These are phyloP conservation scores for Morella rubra DNA, from an alignment of 306 rosid genomes.

Conservation along the genomic window DNA sequence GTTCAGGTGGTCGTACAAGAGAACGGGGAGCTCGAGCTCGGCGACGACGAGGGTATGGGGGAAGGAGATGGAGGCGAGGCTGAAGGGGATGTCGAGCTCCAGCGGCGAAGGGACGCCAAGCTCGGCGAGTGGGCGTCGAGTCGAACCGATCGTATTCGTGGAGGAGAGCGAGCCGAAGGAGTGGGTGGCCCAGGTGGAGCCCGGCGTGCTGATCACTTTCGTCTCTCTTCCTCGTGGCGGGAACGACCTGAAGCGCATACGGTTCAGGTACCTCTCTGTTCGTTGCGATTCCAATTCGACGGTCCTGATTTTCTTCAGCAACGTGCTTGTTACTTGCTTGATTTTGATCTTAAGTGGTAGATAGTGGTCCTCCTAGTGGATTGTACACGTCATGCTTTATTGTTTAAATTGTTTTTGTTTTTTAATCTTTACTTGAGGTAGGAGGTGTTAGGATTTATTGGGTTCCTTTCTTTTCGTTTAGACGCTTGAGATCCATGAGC, in stretches of 20 bases:
- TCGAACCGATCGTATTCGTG: conserved; percentile 69
- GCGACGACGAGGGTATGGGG: conserved; percentile 78
- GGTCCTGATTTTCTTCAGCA: too few relatives aligned
- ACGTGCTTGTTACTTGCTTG: too few relatives aligned
- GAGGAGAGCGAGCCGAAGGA: conserved; percentile 78
- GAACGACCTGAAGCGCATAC: conserved; percentile 77
- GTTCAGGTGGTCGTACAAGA: conserved; percentile 69
- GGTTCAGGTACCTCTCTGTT: conserved; percentile 53
- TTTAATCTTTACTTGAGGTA: too few relatives aligned
- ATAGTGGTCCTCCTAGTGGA: not conserved
- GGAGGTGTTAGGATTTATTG: too few relatives aligned
- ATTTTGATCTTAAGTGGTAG: too few relatives aligned
- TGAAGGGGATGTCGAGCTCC: conserved; percentile 87
- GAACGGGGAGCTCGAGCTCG: conserved; percentile 79
- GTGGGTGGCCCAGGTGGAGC: conserved; percentile 91
- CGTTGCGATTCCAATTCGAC: too few relatives aligned
- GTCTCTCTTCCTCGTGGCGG: conserved; percentile 82
- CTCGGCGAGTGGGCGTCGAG: conserved; percentile 70
- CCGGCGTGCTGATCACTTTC: conserved; percentile 79
- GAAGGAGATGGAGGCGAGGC: conserved; percentile 89
- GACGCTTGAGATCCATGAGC: too few relatives aligned
- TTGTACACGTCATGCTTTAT: not conserved
- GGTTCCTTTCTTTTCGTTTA: too few relatives aligned
- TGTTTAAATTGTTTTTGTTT: not conserved
- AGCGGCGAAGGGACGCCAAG: conserved; percentile 85